Percentiles rank a stretch among this genome's conserved stretches.
These are phyloP conservation scores for Nemania diffusa DNA, from an alignment of 2,329 filamentous ascomycete species.

Conservation along the genomic window DNA sequence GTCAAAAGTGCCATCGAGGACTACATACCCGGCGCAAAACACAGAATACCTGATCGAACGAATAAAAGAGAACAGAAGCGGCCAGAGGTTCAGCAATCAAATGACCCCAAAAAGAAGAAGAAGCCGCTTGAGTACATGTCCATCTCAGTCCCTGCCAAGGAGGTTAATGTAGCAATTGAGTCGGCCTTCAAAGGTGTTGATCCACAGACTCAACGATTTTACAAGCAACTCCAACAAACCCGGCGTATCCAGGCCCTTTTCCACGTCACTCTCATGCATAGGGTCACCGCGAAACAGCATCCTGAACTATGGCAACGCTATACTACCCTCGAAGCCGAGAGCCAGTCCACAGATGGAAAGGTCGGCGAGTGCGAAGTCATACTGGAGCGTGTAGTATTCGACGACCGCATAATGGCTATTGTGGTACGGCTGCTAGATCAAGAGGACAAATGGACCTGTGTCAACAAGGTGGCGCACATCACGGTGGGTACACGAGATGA, in stretches of 20 bases:
- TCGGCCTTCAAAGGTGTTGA: constrained; percentile 70
- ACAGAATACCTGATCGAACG: constrained; percentile 73
- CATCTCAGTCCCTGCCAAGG: constrained; percentile 57
- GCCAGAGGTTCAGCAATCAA: constrained; percentile 52
- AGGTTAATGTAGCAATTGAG: constrained; percentile 68
- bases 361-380: constrained; percentile 73
- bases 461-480: constrained; percentile 84
- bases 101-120: constrained; percentile 57
- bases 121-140: constrained; percentile 67
- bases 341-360: constrained; percentile 53
- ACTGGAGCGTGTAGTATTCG: constrained; percentile 80
- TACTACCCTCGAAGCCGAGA: constrained; percentile 59
- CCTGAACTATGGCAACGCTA: constrained; percentile 83
- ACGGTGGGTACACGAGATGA: constrained; percentile 84
- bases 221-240: constrained; percentile 76
- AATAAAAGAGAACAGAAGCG: constrained; percentile 59
- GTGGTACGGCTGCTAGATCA: constrained; percentile 77
- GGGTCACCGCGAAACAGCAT: constrained; percentile 67
- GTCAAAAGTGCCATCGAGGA: constrained; percentile 78
- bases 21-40: constrained; percentile 80
- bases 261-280: constrained; percentile 94
- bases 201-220: constrained; percentile 72
- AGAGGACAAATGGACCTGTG: constrained; percentile 70
- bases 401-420: constrained; percentile 89
- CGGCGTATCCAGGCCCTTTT: constrained; percentile 85